A percentile compares a stretch with the other conserved stretches of the same genome.
These are phyloP conservation scores for Physaria fendleri DNA, from an alignment of 345 rosid species.

Conservation along the genomic window DNA sequence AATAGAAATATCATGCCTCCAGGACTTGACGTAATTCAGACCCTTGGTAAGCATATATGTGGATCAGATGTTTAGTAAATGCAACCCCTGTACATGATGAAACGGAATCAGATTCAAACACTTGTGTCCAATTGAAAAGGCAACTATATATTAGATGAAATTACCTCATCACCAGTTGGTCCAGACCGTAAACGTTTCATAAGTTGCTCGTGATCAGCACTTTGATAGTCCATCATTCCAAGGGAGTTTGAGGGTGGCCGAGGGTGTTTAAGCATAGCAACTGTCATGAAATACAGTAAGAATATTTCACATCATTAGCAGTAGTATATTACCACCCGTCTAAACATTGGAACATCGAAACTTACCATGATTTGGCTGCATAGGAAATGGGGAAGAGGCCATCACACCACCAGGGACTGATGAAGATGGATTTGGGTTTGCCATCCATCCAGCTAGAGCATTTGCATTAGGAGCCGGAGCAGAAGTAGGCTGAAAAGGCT, in stretches of 20 bases:
- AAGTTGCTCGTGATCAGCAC: slow-evolving; percentile 70
- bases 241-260: slow-evolving; percentile 59
- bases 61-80: slow-evolving; percentile 56
- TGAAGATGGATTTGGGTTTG: slow-evolving; percentile 62
- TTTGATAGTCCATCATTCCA: slow-evolving; percentile 74
- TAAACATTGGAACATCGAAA: slow-evolving; percentile 14
- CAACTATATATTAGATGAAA: background rate
- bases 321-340: slow-evolving; percentile 54
- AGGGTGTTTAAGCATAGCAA: slow-evolving; percentile 68
- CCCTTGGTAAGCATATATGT: slow-evolving; percentile 44
- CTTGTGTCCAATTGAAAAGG: slow-evolving; percentile 9
- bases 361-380: slow-evolving; percentile 20
- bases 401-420: slow-evolving; percentile 63
- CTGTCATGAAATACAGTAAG: slow-evolving; percentile 28
- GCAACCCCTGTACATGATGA: slow-evolving; percentile 49
- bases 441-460: slow-evolving; percentile 64
- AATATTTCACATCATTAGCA: slow-evolving; percentile 36
- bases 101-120: background rate
- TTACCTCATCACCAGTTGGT: slow-evolving; percentile 38
- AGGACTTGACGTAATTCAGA: slow-evolving; percentile 47
- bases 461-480: slow-evolving; percentile 51
- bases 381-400: slow-evolving; percentile 69
- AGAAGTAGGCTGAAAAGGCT: slow-evolving; percentile 70
- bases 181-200: slow-evolving; percentile 79
- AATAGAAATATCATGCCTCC: too few species aligned